Base-by-base conservation (phyloP, 495 filamentous ascomycete species). In the Chaetomium tenue region DNA sequence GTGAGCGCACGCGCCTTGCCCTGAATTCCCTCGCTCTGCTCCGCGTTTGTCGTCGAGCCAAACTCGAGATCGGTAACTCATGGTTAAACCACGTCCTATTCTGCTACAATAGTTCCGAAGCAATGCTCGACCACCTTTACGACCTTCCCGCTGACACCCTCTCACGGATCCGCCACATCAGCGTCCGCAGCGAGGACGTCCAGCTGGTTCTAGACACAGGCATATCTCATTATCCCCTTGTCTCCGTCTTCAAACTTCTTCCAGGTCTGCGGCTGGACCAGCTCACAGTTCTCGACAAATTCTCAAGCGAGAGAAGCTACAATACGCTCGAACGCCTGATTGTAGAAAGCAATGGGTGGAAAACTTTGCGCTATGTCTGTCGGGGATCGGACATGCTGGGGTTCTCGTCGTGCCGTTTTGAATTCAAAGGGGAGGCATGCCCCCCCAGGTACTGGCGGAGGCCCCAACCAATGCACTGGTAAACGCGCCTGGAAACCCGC, bases 51-150 rank as follows among this genome's bases (percentile, higher is more conserved):
- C 58, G 58, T 23, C 58, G 58, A 33, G 44, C 44, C 0, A 16
- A 23, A 9, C 25, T 37, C 42, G 58, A 60, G 44, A 60, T 60
- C 30, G 26, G 58, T 44, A 26, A 60, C 26, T 37, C 44, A 15
- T 60, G 58, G 58, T n/a, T 60, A 6, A 18, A n/a, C 44, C 28
- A 60, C 58, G 42, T 50, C 58, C 9, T 39, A 22, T 60, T 60
- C 39, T 33, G 25, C 58, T 60, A 48, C 11, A 11, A 44, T 50
- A 15, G n/a, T 37, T 8, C n/a, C 20, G 18, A 25, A 20, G 20
- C 2, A 26, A 50, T 60, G 58, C 25, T 60, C n/a, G 26, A 37
- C 28, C 48, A 50, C 9, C 58, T 60, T 1, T 60, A 44, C 1
- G 26, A 18, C 2, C 44, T 48, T 0, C 28, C 58, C 44, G 3